Conservation (phyloP, 257 asterid genomes). For the Sherardia arvensis region DNA sequence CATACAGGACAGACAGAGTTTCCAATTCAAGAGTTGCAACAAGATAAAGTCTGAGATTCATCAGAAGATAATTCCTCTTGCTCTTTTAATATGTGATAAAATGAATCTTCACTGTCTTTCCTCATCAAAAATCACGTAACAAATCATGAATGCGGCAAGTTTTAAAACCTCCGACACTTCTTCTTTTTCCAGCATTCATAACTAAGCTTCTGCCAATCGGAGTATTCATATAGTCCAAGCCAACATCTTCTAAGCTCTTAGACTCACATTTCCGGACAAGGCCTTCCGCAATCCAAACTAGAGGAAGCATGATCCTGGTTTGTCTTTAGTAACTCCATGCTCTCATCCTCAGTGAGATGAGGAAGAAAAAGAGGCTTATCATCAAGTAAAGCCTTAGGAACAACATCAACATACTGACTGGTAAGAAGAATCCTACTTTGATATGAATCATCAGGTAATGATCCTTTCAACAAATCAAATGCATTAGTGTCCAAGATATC, state of each 20-base stretch:
- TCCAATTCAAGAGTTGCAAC: background rate
- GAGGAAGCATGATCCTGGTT: background rate
- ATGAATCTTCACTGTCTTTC: constrained; percentile 2
- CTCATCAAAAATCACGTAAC: background rate
- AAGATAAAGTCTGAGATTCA: too few species aligned
- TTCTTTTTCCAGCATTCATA: background rate
- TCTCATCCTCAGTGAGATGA: background rate
- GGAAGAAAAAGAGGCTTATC: background rate
- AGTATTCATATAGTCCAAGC: background rate
- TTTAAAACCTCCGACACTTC: background rate
- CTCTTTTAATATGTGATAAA: too few species aligned
- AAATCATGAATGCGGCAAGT: background rate
- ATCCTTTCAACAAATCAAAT: background rate
- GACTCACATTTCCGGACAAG: background rate
- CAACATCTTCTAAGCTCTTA: background rate
- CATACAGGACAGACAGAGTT: background rate
- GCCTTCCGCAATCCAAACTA: background rate
- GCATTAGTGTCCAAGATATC: background rate
- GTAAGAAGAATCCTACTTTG: background rate
- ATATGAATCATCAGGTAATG: background rate
- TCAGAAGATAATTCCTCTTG: too few species aligned
- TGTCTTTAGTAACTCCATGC: background rate
- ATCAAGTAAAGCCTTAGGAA: background rate
- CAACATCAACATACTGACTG: background rate
- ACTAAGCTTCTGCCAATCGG: background rate